phyloP scores from a whole-genome alignment of 805 yeast species.

The Debaryomyces tyrocola region DNA sequence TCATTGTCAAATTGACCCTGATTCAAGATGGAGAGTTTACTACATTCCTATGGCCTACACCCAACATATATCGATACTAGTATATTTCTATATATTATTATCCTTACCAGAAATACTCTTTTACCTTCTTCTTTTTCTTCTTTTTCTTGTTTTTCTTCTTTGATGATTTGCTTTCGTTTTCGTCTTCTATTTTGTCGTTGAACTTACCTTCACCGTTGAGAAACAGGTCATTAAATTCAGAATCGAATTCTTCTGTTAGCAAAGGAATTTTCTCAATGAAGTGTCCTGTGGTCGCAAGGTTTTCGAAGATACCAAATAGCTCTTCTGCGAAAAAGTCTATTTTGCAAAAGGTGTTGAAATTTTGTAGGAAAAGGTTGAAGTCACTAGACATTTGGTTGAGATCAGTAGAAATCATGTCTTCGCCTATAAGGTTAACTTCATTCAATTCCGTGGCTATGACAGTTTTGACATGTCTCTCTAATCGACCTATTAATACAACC shows the following conservation, averaged over 20 bases:
- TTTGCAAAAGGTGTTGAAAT: slow-evolving; percentile 33
- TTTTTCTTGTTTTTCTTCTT: slow-evolving; percentile 31
- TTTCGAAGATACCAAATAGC: slow-evolving; percentile 25
- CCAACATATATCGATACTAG: too few relatives aligned
- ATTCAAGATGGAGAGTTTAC: too few relatives aligned
- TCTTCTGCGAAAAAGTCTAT: slow-evolving; percentile 28
- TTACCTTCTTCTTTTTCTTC: slow-evolving; percentile 21
- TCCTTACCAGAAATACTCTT: too few relatives aligned
- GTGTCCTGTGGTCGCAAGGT: slow-evolving; percentile 11
- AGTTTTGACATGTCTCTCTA: slow-evolving; percentile 14
- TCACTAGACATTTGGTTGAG: slow-evolving; percentile 14
- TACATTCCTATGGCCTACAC: too few relatives aligned
- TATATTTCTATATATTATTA: too few relatives aligned
- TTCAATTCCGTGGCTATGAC: slow-evolving; percentile 4
- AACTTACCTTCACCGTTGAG: slow-evolving; percentile 26
- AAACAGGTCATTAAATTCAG: slow-evolving; percentile 32
- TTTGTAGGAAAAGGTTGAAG: slow-evolving; percentile 23
- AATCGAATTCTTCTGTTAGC: slow-evolving; percentile 9
- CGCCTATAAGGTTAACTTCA: neutral
- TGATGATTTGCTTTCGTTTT: slow-evolving; percentile 2
- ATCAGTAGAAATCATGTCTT: slow-evolving; percentile 1
- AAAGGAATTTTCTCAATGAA: neutral
- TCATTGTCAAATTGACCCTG: too few relatives aligned
- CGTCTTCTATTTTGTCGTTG: slow-evolving; percentile 7
- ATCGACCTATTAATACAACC: slow-evolving; percentile 11